Conservation (phyloP, 2,329 filamentous ascomycete species). For the Colletotrichum viniferum region DNA sequence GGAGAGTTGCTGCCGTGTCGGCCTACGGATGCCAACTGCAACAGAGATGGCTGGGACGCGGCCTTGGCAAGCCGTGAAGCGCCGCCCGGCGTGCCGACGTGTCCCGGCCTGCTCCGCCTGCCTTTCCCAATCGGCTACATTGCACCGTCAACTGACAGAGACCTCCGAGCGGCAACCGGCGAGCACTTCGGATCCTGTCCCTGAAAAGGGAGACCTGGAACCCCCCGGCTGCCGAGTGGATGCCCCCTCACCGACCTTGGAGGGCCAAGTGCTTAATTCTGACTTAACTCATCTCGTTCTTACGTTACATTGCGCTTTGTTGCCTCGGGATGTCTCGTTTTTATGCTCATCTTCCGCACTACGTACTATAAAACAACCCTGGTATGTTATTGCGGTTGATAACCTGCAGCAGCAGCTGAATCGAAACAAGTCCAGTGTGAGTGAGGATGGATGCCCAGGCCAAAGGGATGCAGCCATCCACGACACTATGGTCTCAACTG, state of each 20-base stretch:
- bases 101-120: background rate
- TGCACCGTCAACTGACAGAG: background rate
- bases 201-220: background rate
- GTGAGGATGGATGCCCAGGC: background rate
- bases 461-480: background rate
- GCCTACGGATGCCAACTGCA: background rate
- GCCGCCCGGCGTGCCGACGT: background rate
- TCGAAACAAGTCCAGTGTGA: conserved; percentile 10
- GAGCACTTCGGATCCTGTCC: background rate
- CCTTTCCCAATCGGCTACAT: background rate
- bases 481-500: background rate
- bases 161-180: background rate
- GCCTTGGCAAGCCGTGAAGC: background rate
- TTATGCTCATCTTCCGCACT: background rate
- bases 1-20: background rate
- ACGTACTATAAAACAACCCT: background rate
- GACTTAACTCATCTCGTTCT: background rate
- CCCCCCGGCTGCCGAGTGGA: background rate
- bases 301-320: conserved; percentile 4
- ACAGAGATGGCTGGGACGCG: background rate
- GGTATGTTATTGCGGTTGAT: background rate
- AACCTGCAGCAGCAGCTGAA: background rate
- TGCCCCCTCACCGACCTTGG: background rate
- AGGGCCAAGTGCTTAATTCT: background rate
- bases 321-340: background rate